A percentile compares a stretch with the other conserved stretches of the same genome.
Evolutionary conservation across 2,329 filamentous ascomycete genomes (phyloP).

Genomic region (Arthrobotrys iridis): DNA sequence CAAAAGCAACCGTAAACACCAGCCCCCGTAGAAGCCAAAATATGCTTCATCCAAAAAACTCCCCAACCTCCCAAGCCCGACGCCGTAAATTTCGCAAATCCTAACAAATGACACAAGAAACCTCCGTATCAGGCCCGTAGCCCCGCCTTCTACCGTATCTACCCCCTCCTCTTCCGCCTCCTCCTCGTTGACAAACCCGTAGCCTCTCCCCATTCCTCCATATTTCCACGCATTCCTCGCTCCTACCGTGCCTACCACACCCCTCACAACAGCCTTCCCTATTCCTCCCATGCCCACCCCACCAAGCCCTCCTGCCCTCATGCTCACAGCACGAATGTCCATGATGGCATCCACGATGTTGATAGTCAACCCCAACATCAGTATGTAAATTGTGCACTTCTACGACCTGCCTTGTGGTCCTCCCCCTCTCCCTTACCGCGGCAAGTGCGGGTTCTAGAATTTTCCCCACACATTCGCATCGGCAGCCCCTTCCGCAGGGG

Average conservation of each 20-base stretch:
- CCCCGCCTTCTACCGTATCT: constrained; percentile 26
- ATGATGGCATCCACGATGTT: background rate
- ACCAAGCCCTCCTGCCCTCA: constrained; percentile 19
- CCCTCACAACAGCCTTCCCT: background rate
- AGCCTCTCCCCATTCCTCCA: constrained; percentile 43
- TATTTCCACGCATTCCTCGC: constrained; percentile 49
- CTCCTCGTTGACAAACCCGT: constrained; percentile 42
- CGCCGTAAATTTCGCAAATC: background rate
- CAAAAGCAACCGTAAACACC: background rate
- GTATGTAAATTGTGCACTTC: constrained; percentile 37
- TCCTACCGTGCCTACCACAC: background rate
- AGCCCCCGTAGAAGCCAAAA: background rate
- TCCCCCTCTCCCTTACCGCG: constrained; percentile 9
- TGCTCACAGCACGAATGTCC: constrained; percentile 1
- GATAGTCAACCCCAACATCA: constrained; percentile 13
- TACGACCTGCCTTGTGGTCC: constrained; percentile 15
- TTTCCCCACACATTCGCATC: constrained; percentile 43
- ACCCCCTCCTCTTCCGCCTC: background rate
- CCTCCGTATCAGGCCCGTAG: constrained; percentile 21
- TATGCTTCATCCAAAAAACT: background rate
- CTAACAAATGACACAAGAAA: constrained; percentile 49
- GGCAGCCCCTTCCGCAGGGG: constrained; percentile 36
- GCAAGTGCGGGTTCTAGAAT: background rate
- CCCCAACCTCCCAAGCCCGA: background rate
- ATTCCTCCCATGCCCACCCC: background rate